These are phyloP conservation scores for Aspergillus panamensis DNA, from an alignment of 495 filamentous ascomycete genomes.

Conservation along the genomic window DNA sequence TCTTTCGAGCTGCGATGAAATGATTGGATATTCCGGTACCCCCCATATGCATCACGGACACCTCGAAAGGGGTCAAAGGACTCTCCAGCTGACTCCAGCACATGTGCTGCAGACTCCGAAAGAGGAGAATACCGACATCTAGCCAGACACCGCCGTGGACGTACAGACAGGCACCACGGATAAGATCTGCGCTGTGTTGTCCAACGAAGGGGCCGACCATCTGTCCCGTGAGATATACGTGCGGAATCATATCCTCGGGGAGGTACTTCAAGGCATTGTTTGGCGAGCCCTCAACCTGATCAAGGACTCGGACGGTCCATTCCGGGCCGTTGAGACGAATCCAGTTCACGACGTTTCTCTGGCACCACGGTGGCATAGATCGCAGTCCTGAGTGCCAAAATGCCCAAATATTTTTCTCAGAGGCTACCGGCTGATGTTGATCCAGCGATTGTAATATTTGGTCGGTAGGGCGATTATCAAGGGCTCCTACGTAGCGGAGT, in stretches of 20 bases:
- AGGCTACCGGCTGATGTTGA: conserved; percentile 11
- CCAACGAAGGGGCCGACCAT: conserved; percentile 22
- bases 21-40: conserved; percentile 12
- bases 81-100: conserved; percentile 23
- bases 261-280: conserved; percentile 18
- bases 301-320: conserved; percentile 29
- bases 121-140: conserved; percentile 25
- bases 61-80: conserved; percentile 16
- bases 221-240: conserved; percentile 12
- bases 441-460: not conserved
- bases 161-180: conserved; percentile 21
- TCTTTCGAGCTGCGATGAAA: conserved; percentile 22
- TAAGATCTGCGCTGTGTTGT: conserved; percentile 25
- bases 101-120: conserved; percentile 21
- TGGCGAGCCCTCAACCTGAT: conserved; percentile 19
- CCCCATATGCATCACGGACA: conserved; percentile 9
- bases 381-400: conserved; percentile 26
- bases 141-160: conserved; percentile 26
- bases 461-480: not conserved
- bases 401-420: conserved; percentile 30
- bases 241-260: conserved; percentile 10
- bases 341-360: conserved; percentile 28
- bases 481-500: not conserved
- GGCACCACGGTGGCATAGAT: conserved; percentile 23
- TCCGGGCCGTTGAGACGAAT: conserved; percentile 16